These are phyloP conservation scores for Pseudonitzschia multiseries DNA, from an alignment of 108 stramenopile species.

Conservation along the genomic window DNA sequence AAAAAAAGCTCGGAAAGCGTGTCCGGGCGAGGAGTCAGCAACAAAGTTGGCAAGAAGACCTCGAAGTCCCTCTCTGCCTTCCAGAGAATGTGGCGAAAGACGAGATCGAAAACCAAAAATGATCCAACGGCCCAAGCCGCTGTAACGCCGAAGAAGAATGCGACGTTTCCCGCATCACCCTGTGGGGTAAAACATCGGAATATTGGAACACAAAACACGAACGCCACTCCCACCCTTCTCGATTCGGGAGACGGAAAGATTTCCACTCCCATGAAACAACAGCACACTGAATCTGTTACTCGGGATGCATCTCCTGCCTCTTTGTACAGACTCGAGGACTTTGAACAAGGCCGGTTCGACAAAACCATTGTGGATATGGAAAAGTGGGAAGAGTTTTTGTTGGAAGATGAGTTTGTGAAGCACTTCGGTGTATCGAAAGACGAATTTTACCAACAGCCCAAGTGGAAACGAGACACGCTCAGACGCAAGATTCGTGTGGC, in stretches of 20 bases:
- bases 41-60: neutral
- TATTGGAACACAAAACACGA: neutral
- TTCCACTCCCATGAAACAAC: neutral
- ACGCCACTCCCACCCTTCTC: neutral
- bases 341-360: neutral
- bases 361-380: constrained; percentile 16
- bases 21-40: neutral
- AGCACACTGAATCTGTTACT: neutral
- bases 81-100: constrained; percentile 7
- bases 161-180: neutral
- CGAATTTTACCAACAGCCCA: constrained; percentile 28
- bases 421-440: constrained; percentile 35
- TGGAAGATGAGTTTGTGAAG: constrained; percentile 24
- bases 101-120: neutral
- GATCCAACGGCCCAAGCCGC: neutral
- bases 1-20: neutral
- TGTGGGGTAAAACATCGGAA: neutral
- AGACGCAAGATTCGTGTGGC: constrained; percentile 5
- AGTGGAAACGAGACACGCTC: constrained; percentile 33
- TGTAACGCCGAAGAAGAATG: neutral
- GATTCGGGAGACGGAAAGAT: neutral
- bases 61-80: neutral
- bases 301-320: neutral
- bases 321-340: neutral
- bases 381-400: constrained; percentile 35